Percentiles rank a stretch among this genome's conserved stretches.
Evolutionary conservation across 148 eudicot genomes (phyloP).

Genomic region (Amaranthus hypochondriacus): DNA sequence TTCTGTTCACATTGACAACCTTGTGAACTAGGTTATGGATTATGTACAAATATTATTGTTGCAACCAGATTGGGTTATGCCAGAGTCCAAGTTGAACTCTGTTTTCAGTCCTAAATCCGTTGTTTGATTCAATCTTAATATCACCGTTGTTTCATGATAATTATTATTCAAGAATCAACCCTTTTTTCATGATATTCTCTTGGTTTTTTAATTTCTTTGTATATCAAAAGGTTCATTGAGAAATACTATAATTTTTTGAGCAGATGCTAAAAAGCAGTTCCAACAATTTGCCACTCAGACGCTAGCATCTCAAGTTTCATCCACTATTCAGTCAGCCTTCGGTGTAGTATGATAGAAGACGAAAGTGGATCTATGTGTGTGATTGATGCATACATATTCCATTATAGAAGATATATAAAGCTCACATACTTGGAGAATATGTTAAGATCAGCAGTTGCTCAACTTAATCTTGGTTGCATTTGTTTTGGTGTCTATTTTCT

Average conservation of each 20-base stretch:
- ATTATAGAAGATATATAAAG: constrained; percentile 12
- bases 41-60: background rate
- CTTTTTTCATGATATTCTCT: background rate
- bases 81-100: background rate
- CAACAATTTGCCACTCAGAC: constrained; percentile 95
- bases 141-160: background rate
- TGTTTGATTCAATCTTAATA: too few relatives aligned
- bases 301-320: constrained; percentile 70
- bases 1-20: background rate
- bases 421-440: constrained; percentile 17
- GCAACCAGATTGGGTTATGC: background rate
- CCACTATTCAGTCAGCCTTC: constrained; percentile 79
- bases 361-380: constrained; percentile 4
- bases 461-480: constrained; percentile 17
- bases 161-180: background rate
- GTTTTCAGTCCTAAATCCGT: too few relatives aligned
- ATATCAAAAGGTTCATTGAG: background rate
- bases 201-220: background rate
- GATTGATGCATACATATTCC: constrained; percentile 13
- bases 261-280: constrained; percentile 99
- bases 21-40: background rate
- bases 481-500: constrained; percentile 24
- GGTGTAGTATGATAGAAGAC: constrained; percentile 56
- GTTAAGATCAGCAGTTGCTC: constrained; percentile 21
- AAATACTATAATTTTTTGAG: constrained; percentile 8